These are phyloP conservation scores for Colletotrichum sp. DNA, from an alignment of 2,329 filamentous ascomycete species.

Conservation along the genomic window DNA sequence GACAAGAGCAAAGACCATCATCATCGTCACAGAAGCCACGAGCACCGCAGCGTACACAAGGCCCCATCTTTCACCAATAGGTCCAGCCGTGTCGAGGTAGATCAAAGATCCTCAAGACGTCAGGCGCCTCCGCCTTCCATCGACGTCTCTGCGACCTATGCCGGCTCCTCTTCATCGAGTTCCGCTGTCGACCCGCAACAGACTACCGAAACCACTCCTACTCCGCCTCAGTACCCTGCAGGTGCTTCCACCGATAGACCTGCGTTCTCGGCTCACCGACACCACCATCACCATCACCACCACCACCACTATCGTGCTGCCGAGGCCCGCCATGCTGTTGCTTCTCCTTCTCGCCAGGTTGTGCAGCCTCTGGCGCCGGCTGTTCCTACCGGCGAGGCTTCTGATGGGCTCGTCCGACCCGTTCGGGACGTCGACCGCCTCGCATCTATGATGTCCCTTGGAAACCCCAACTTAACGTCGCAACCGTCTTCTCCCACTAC, in stretches of 20 bases:
- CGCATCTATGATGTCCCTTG: constrained; percentile 78
- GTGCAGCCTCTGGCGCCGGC: constrained; percentile 73
- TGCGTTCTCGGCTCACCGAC: constrained; percentile 59
- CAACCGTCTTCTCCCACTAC: constrained; percentile 93
- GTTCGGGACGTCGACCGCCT: constrained; percentile 83
- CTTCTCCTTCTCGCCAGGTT: constrained; percentile 54
- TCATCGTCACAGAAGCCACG: constrained; percentile 54
- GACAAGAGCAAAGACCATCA: constrained; percentile 75
- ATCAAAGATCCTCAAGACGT: constrained; percentile 70
- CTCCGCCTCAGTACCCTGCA: constrained; percentile 64
- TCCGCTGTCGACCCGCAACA: constrained; percentile 40
- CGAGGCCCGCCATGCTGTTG: constrained; percentile 55
- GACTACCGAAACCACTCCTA: constrained; percentile 60
- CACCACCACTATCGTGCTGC: constrained; percentile 56
- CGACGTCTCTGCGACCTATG: constrained; percentile 52
- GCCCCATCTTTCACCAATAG: constrained; percentile 60
- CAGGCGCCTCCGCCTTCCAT: constrained; percentile 81
- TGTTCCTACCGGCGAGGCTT: constrained; percentile 67
- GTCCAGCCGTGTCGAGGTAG: constrained; percentile 57
- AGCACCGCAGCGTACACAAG: constrained; percentile 53
- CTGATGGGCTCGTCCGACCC: constrained; percentile 79
- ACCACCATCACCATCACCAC: constrained; percentile 55
- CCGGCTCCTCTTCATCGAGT: constrained; percentile 45
- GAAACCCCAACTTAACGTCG: constrained; percentile 75
- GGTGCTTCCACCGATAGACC: constrained; percentile 75